Conservation (phyloP, 345 rosid species). For the Hirschfeldia incana region DNA sequence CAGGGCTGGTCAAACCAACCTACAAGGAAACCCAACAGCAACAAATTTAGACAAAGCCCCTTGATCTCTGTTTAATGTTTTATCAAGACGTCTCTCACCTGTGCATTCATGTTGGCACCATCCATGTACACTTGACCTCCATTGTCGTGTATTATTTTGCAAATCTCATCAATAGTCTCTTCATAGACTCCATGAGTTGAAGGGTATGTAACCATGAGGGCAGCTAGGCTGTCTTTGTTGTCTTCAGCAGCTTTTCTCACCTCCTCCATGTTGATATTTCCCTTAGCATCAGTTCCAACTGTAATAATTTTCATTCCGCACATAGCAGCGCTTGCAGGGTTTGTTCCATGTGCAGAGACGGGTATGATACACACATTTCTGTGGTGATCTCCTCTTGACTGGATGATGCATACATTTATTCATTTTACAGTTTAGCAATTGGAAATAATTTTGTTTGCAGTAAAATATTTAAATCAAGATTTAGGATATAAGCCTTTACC, state of each 20-base stretch:
- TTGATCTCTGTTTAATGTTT: slow-evolving; percentile 81
- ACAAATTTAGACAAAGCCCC: slow-evolving; percentile 77
- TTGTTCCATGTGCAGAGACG: slow-evolving; percentile 98
- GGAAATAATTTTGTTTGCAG: background rate
- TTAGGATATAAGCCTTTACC: slow-evolving; percentile 47
- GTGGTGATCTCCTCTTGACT: slow-evolving; percentile 98
- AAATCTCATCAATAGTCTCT: slow-evolving; percentile 94
- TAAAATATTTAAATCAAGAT: background rate
- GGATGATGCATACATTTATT: slow-evolving; percentile 33
- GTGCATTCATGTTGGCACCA: slow-evolving; percentile 99
- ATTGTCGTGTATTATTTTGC: slow-evolving; percentile 88
- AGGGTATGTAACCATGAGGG: slow-evolving; percentile 98
- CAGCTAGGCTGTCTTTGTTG: slow-evolving; percentile 81
- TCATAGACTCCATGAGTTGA: slow-evolving; percentile 98
- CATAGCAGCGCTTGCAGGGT: slow-evolving; percentile 99
- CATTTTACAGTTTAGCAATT: slow-evolving; percentile 13
- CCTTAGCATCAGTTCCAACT: slow-evolving; percentile 97
- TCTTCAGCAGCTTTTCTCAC: slow-evolving; percentile 90
- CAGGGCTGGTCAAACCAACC: slow-evolving; percentile 99
- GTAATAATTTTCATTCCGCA: slow-evolving; percentile 97
- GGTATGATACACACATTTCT: slow-evolving; percentile 97
- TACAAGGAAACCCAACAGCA: slow-evolving; percentile 28
- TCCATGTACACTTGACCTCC: slow-evolving; percentile 99
- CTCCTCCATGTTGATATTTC: slow-evolving; percentile 92
- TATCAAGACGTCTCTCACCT: slow-evolving; percentile 71